Conservation (phyloP, 2,329 filamentous ascomycete genomes). For the Colletotrichum filicis region DNA sequence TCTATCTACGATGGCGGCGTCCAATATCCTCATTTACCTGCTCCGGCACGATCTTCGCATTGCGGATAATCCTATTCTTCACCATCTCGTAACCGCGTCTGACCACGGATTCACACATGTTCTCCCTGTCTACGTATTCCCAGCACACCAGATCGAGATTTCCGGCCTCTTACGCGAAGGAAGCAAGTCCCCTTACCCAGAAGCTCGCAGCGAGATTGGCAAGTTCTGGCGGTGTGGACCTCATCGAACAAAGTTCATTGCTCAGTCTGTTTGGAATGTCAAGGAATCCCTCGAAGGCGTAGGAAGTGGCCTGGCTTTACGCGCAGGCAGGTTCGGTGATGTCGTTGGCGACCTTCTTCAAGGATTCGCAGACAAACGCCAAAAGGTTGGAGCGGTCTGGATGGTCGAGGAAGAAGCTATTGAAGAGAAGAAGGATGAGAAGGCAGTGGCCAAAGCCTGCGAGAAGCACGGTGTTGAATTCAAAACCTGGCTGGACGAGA, state of each 20-base stretch:
- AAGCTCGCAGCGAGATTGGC: conserved; percentile 73
- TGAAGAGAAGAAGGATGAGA: conserved; percentile 76
- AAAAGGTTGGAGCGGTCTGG: conserved; percentile 74
- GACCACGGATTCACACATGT: conserved; percentile 73
- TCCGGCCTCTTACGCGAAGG: conserved; percentile 75
- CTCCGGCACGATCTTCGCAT: conserved; percentile 79
- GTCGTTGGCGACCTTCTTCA: conserved; percentile 69
- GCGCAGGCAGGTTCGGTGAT: conserved; percentile 70
- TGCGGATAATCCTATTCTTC: conserved; percentile 79
- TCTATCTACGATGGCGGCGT: conserved; percentile 43
- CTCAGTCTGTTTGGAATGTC: conserved; percentile 78
- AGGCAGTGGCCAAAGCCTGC: conserved; percentile 63
- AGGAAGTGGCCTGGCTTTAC: conserved; percentile 70
- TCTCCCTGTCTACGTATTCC: conserved; percentile 76
- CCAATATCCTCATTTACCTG: conserved; percentile 74
- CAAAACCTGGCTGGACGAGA: conserved; percentile 77
- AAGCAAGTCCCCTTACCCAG: conserved; percentile 71
- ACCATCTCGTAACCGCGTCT: conserved; percentile 61
- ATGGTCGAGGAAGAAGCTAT: conserved; percentile 77
- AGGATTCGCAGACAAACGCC: conserved; percentile 51
- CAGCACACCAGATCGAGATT: conserved; percentile 77
- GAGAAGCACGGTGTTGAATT: conserved; percentile 66
- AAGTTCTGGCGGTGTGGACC: conserved; percentile 80
- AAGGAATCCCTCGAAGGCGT: conserved; percentile 70
- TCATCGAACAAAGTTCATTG: conserved; percentile 77